Evolutionary conservation across 2,329 filamentous ascomycete genomes (phyloP).

Genomic region (Beauveria sp.): DNA sequence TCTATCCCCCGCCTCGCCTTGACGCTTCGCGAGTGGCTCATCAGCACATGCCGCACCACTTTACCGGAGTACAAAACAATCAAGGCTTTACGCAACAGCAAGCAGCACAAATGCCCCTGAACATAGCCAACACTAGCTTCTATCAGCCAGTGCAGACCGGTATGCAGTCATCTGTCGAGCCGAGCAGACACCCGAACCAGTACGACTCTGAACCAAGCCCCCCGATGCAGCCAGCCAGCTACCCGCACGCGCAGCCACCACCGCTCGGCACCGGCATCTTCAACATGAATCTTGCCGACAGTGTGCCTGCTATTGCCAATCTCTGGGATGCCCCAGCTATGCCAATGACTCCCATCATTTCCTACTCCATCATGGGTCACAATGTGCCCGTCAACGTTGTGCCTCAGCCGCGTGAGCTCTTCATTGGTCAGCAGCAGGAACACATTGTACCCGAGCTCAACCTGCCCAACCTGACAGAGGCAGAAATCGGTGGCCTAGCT

Average conservation of each 20-base stretch:
- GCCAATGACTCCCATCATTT: constrained; percentile 1
- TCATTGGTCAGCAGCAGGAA: constrained; percentile 4
- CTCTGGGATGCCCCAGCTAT: neutral
- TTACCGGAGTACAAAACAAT: neutral
- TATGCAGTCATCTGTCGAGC: neutral
- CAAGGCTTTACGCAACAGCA: neutral
- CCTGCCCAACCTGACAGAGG: constrained; percentile 17
- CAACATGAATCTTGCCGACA: neutral
- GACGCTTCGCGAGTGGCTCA: neutral
- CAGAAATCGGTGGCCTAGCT: constrained; percentile 17
- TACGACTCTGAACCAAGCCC: neutral
- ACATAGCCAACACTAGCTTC: neutral
- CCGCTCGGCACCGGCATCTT: constrained; percentile 7
- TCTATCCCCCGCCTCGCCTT: neutral
- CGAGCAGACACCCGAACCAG: neutral
- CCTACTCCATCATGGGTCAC: constrained; percentile 10
- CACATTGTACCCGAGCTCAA: constrained; percentile 12
- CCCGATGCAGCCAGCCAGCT: neutral
- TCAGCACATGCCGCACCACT: neutral
- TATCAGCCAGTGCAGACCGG: neutral
- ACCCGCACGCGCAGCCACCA: neutral
- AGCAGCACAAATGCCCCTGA: neutral
- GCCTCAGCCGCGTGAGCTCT: neutral
- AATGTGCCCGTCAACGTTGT: constrained; percentile 6
- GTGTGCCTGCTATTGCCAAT: constrained; percentile 9